phyloP scores from a whole-genome alignment of 2,329 filamentous ascomycete species.

The Epichloe brachyelytri region DNA sequence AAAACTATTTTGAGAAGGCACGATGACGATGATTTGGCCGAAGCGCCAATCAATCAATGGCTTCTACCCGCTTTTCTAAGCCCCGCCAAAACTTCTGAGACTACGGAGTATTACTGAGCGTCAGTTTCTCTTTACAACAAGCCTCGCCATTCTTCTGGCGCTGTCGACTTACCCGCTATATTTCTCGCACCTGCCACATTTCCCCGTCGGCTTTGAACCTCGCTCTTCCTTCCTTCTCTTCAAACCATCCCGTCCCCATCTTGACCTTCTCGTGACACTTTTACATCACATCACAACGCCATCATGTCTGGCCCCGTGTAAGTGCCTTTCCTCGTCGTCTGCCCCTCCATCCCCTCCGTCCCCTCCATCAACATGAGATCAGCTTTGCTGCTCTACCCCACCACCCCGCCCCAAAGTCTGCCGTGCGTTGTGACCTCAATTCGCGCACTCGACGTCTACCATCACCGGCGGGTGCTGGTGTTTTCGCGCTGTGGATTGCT shows the following conservation, averaged over 20 bases:
- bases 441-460: conserved; percentile 17
- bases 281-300: conserved; percentile 8
- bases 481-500: conserved; percentile 4
- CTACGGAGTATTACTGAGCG: neutral
- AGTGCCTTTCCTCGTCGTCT: conserved; percentile 26
- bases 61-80: conserved; percentile 7
- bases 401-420: conserved; percentile 24
- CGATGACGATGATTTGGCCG: conserved; percentile 4
- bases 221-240: conserved; percentile 6
- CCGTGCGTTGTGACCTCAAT: conserved; percentile 19
- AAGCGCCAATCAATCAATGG: conserved; percentile 3
- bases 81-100: conserved; percentile 8
- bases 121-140: conserved; percentile 2
- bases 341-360: conserved; percentile 9
- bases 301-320: conserved; percentile 57
- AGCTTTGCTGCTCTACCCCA: conserved; percentile 20
- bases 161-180: conserved; percentile 2
- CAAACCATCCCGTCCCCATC: conserved; percentile 8
- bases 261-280: neutral
- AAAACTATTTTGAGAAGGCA: neutral
- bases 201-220: conserved; percentile 4
- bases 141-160: conserved; percentile 1
- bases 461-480: conserved; percentile 11
- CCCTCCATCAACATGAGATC: neutral
- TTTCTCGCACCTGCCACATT: conserved; percentile 7